Evolutionary conservation across 495 filamentous ascomycete genomes (phyloP).

Genomic region (Penicillium goetzii): DNA sequence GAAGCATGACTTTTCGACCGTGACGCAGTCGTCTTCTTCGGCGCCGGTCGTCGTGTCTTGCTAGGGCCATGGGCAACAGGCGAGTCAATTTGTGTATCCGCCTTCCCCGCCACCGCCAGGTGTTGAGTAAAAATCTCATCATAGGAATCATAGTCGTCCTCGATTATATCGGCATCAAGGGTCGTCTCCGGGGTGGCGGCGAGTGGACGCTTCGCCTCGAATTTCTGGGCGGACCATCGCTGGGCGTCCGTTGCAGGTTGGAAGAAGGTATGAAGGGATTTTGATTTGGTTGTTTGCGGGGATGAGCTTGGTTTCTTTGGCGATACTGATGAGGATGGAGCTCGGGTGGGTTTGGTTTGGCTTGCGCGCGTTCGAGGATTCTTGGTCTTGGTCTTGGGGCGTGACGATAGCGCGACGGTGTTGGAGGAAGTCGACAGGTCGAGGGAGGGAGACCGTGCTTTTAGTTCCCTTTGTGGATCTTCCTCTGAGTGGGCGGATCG

Average conservation of each 20-base stretch:
- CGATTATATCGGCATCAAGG: conserved; percentile 50
- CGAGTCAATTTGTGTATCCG: conserved; percentile 13
- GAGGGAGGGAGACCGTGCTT: conserved; percentile 3
- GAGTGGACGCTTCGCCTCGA: conserved; percentile 24
- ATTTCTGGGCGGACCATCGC: conserved; percentile 40
- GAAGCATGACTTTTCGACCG: conserved; percentile 15
- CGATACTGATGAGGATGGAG: conserved; percentile 29
- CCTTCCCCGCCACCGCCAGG: conserved; percentile 9
- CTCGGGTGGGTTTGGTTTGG: conserved; percentile 10
- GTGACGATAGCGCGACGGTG: conserved; percentile 19
- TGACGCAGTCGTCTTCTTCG: conserved; percentile 15
- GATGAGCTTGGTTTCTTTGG: conserved; percentile 22
- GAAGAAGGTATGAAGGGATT: conserved; percentile 33
- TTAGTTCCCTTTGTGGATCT: conserved; percentile 6
- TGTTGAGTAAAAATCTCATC: conserved; percentile 47
- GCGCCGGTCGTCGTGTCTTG: conserved; percentile 14
- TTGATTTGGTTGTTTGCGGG: conserved; percentile 18
- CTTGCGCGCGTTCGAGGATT: conserved; percentile 16
- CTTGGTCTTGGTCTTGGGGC: conserved; percentile 15
- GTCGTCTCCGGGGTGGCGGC: conserved; percentile 25
- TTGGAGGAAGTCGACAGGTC: conserved; percentile 9
- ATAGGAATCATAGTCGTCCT: conserved; percentile 56
- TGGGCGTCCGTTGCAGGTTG: conserved; percentile 33
- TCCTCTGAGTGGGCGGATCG: conserved; percentile 25
- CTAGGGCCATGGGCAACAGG: not conserved